A percentile compares a stretch with the other conserved stretches of the same genome.
Conservation (phyloP, 2,329 filamentous ascomycete genomes). For the Shiraia bambusicola region DNA sequence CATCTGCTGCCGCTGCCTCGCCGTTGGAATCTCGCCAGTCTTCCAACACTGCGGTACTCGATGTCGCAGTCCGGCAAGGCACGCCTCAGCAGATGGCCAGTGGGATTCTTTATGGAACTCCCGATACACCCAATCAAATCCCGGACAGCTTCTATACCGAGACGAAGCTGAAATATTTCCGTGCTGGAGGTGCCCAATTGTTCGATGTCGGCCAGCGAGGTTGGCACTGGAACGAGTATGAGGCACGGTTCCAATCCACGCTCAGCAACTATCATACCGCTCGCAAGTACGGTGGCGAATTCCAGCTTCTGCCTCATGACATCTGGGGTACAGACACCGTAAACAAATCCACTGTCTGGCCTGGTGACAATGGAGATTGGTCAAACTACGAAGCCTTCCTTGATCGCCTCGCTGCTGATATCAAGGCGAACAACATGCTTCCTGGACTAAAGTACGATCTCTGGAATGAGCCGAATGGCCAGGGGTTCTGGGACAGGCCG, state of each 20-base stretch:
- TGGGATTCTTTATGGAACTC: background rate
- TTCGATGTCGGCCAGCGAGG: conserved; percentile 7
- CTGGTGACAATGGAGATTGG: conserved; percentile 42
- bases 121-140: conserved; percentile 12
- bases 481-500: conserved; percentile 37
- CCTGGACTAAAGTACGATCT: conserved; percentile 49
- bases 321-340: conserved; percentile 51
- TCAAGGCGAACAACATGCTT: conserved; percentile 40
- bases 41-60: no score
- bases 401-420: conserved; percentile 40
- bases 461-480: conserved; percentile 55
- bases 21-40: no score
- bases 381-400: conserved; percentile 47
- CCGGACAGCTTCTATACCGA: conserved; percentile 43
- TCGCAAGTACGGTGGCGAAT: conserved; percentile 44
- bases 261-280: conserved; percentile 49
- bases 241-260: conserved; percentile 46
- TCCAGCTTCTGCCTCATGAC: conserved; percentile 50
- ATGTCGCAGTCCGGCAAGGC: background rate
- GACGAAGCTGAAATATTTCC: conserved; percentile 45
- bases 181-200: conserved; percentile 48
- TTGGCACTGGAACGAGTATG: conserved; percentile 26
- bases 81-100: background rate
- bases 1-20: no score
- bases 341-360: conserved; percentile 45